phyloP scores from a whole-genome alignment of 495 filamentous ascomycete species.

The Hyaloscypha variabilis region DNA sequence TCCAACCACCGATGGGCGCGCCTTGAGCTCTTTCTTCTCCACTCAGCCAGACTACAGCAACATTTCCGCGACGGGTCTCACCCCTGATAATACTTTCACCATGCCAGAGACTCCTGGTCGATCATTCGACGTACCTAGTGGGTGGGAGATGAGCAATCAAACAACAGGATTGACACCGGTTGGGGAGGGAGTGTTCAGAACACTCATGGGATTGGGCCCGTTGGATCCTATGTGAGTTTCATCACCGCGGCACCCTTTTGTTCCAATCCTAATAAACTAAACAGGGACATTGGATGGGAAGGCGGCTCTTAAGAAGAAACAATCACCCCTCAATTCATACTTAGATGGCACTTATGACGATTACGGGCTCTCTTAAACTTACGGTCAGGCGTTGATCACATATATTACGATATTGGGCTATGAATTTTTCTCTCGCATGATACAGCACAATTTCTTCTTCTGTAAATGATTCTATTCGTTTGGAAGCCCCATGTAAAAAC shows the following conservation, averaged over 20 bases:
- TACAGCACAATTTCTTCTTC: background rate
- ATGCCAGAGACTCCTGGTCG: constrained; percentile 39
- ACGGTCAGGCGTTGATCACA: background rate
- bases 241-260: too few species aligned
- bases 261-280: constrained; percentile 10
- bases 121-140: constrained; percentile 40
- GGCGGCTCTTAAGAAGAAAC: constrained; percentile 11
- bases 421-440: background rate
- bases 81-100: constrained; percentile 34
- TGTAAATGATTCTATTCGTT: background rate
- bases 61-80: constrained; percentile 25
- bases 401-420: background rate
- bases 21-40: constrained; percentile 27
- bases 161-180: constrained; percentile 49
- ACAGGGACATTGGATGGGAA: constrained; percentile 33
- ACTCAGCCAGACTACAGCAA: constrained; percentile 25
- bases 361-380: background rate
- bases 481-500: background rate
- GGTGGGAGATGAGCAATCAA: constrained; percentile 38
- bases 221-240: constrained; percentile 33
- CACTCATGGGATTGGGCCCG: constrained; percentile 41
- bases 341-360: background rate
- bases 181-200: constrained; percentile 49
- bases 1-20: constrained; percentile 34
- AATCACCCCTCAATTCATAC: constrained; percentile 8